Percentiles rank a stretch among this genome's conserved stretches.
phyloP scores from a whole-genome alignment of 805 yeast species.

The Debaryomyces tyrocola region DNA sequence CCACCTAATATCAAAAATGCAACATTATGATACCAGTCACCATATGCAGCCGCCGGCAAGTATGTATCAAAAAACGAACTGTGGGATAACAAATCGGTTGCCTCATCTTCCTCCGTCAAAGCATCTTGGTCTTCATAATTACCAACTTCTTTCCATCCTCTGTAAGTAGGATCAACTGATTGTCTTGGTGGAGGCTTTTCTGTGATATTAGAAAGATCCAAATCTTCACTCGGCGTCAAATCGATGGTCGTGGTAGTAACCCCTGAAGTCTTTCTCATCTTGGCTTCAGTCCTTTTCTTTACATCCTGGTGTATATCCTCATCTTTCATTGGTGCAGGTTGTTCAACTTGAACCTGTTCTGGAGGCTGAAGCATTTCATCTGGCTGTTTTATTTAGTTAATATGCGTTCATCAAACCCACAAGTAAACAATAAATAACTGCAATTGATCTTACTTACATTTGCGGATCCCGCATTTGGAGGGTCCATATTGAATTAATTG shows the following conservation, averaged over 20 bases:
- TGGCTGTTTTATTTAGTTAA: conserved; percentile 20
- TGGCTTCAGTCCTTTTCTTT: conserved; percentile 1
- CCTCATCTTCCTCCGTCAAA: conserved; percentile 66
- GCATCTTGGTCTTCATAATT: conserved; percentile 75
- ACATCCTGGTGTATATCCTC: conserved; percentile 5
- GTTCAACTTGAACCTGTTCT: conserved; percentile 22
- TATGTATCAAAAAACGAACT: conserved; percentile 75
- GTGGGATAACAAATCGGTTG: conserved; percentile 64
- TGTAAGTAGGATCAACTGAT: conserved; percentile 64
- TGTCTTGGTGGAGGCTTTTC: conserved; percentile 46
- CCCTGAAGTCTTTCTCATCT: neutral
- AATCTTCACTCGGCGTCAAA: conserved; percentile 38
- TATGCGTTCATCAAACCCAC: neutral
- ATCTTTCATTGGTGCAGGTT: conserved; percentile 10
- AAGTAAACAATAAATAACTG: neutral
- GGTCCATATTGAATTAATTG: neutral
- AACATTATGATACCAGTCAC: conserved; percentile 96
- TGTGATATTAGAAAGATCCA: conserved; percentile 29
- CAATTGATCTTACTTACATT: conserved; percentile 1
- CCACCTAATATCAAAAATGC: conserved; percentile 69
- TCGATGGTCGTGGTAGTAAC: conserved; percentile 11
- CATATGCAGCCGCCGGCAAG: conserved; percentile 74
- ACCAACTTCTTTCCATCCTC: conserved; percentile 95
- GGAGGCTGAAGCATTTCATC: conserved; percentile 35
- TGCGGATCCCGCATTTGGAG: neutral